Base-by-base conservation (phyloP, 2,329 filamentous ascomycete species). In the Pezizomycotina sp. region DNA sequence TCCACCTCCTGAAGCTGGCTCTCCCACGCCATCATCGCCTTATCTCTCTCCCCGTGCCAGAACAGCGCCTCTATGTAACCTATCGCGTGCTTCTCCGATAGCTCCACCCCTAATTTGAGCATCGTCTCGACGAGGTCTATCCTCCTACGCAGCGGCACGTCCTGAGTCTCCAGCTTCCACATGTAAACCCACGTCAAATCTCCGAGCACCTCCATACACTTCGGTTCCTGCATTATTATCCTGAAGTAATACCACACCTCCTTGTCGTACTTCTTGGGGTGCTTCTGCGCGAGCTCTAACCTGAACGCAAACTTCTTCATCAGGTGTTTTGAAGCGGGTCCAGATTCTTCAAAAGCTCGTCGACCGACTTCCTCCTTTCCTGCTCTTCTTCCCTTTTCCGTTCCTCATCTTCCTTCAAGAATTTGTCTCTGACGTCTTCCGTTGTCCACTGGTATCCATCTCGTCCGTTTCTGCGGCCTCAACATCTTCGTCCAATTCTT, bases 221-320 rank as follows among this genome's bases (percentile, higher is more conserved):
- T 8, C n/a, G 36, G 23, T 15, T 33, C 30, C 9, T 14, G 24
- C 12, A 38, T 38, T 10, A 43, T 13, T 8, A 43, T 23, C 15
- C 23, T 27, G 21, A 43, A 43, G 5, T 33, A 27, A 13, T 36
- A 28, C 41, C 41, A 43, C 10, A 27, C 33, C 6, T 19, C 12
- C 9, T 39, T 43, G 21, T 33, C 25, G 15, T 32, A 31, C 6
- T 28, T 9, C 5, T 28, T 38, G 14, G 41, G 41, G 18, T 43
- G 41, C 3, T 35, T 33, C 13, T 33, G 36, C 8, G 41, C 41
- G 13, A 33, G 15, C 14, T 43, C 36, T 15, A 38, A 22, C n/a
- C 36, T 36, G 36, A 43, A 38, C 12, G 39, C 38, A 20, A 43
- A 43, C 28, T 43, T 43, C 20, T 43, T 43, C 19, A 43, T 27